phyloP scores from a whole-genome alignment of 306 rosid species.

The Potentilla sterilis region DNA sequence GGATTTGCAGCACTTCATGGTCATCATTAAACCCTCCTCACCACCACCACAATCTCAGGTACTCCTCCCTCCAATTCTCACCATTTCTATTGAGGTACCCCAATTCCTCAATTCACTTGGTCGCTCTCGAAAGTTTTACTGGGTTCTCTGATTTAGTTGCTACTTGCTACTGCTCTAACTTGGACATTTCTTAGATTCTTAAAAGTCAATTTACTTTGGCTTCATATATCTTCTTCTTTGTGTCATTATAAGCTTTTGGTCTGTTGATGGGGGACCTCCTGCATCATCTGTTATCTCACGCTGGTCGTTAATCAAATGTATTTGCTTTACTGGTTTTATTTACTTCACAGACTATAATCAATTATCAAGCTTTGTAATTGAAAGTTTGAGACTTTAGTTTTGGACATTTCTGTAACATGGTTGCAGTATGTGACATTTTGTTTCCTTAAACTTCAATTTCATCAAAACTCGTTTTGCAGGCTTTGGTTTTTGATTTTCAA shows the following conservation, averaged over 20 bases:
- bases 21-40: conserved; percentile 55
- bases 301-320: not conserved
- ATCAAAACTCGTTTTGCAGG: conserved; percentile 42
- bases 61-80: conserved; percentile 17
- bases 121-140: not conserved
- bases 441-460: conserved; percentile 14
- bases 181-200: not conserved
- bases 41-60: conserved; percentile 58
- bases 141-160: not conserved
- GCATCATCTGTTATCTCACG: not conserved
- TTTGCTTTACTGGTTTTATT: not conserved
- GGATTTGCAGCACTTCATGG: conserved; percentile 92
- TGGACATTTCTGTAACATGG: not conserved
- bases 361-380: not conserved
- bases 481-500: conserved; percentile 85
- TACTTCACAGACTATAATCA: not conserved
- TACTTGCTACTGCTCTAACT: not conserved
- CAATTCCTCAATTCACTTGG: not conserved
- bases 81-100: not conserved
- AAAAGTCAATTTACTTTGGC: not conserved
- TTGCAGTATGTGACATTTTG: conserved; percentile 1
- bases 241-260: not conserved
- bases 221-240: not conserved
- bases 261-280: not conserved
- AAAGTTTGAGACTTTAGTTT: not conserved